Conservation (phyloP, 2,329 filamentous ascomycete species). For the Dendrostoma leiphaemia region DNA sequence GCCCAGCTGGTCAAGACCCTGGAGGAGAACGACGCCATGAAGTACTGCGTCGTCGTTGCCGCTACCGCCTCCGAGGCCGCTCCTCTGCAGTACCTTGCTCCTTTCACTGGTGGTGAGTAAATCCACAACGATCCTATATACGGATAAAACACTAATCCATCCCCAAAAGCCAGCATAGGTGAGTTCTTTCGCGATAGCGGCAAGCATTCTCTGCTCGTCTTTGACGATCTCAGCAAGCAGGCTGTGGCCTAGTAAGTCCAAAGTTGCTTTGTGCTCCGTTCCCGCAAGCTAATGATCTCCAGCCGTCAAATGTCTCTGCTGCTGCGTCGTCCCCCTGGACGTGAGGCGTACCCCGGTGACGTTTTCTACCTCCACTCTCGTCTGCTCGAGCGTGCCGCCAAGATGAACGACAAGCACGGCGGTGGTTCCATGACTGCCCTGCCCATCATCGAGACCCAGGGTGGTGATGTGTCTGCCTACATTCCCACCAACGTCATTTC, state of each 20-base stretch:
- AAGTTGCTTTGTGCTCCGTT: neutral
- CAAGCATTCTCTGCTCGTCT: constrained; percentile 86
- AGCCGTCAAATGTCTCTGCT: constrained; percentile 99
- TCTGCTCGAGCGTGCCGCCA: constrained; percentile 98
- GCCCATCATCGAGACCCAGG: constrained; percentile 98
- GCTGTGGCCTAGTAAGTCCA: constrained; percentile 40
- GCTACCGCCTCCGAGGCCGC: constrained; percentile 97
- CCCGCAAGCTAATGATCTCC: constrained; percentile 47
- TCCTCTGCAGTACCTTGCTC: constrained; percentile 89
- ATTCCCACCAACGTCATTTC: constrained; percentile 99
- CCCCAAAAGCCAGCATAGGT: constrained; percentile 43
- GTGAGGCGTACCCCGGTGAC: constrained; percentile 99
- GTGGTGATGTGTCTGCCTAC: constrained; percentile 99
- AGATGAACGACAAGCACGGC: constrained; percentile 95
- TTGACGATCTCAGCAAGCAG: constrained; percentile 96
- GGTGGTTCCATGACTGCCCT: constrained; percentile 97
- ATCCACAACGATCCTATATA: too few relatives aligned
- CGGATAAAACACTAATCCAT: neutral
- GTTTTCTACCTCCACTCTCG: constrained; percentile 99
- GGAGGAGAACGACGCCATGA: constrained; percentile 99
- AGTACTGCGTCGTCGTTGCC: constrained; percentile 91
- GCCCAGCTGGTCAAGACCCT: constrained; percentile 99
- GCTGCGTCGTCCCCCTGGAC: constrained; percentile 94
- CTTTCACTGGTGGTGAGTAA: constrained; percentile 92
- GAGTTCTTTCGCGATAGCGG: constrained; percentile 82